Base-by-base conservation (phyloP, 1,284 basidiomycete species). In the Trametes sp. region DNA sequence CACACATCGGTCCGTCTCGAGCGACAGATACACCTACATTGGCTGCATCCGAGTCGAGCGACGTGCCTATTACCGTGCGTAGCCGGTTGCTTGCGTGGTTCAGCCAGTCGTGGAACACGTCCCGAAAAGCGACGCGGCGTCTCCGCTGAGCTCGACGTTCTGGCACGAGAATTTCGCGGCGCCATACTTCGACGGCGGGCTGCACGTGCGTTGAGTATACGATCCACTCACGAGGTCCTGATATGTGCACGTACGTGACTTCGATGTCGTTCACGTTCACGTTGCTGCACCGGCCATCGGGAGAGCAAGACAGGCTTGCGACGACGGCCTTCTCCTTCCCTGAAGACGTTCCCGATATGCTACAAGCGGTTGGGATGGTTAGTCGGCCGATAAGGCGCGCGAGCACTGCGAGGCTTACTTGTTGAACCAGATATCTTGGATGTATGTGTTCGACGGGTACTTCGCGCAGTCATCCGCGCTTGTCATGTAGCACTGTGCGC, bases 261-360 rank as follows among this genome's bases (percentile, higher is more conserved):
- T 68, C 70, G 28, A 86, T 67, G 54, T 82, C 74, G 62, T 83
- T 80, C 13, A 86, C 80, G 57, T 80, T 82, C 66, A 87, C 78
- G 57, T 84, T 72, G 38, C 69, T 79, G 76, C 85, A 87, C 28
- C 73, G 70, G 10, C 66, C 71, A 69, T 81, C 80, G 6, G 84
- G 81, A 24, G 87, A 88, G 72, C 88, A 90, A 29, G 78, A 75
- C 41, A 90, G 75, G 10, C 78, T 78, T 5, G 85, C 87, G 4
- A 88, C 87, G 1, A 81, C 80, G 3, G 80, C 74, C 48, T 81
- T 79, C 56, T 75, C 70, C 33, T 73, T 72, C 7, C 81, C 79
- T 1, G 84, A 86, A 2, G 83, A 82, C 21, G 84, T 87, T 1
- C 88, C 88, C 19, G 82, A 80, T 59, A 87, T 82, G 64, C 84